Percentiles rank a stretch among this genome's conserved stretches.
Conservation (phyloP, 257 asterid genomes). For the Nicotiana otophora region DNA sequence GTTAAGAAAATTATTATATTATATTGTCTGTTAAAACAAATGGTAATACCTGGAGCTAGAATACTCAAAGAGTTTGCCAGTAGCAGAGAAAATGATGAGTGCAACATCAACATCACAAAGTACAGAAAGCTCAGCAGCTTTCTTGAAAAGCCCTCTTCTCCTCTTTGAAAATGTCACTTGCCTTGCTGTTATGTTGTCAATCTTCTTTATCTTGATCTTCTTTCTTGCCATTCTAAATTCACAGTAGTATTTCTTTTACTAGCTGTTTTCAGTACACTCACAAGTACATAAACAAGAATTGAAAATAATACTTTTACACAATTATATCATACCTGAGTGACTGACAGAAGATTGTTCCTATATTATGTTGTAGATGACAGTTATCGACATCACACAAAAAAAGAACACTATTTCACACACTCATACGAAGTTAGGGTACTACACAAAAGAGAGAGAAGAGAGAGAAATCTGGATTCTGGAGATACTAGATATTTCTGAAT, state of each 20-base stretch:
- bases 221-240: constrained; percentile 28
- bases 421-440: background rate
- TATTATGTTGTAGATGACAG: too few species aligned
- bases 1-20: background rate
- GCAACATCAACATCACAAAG: constrained; percentile 41
- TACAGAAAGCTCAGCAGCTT: constrained; percentile 36
- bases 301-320: too few species aligned
- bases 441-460: background rate
- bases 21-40: background rate
- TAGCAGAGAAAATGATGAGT: constrained; percentile 36
- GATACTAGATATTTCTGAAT: background rate
- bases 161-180: constrained; percentile 45
- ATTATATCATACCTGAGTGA: background rate
- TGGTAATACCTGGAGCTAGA: constrained; percentile 25
- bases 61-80: constrained; percentile 31
- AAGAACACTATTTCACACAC: too few species aligned
- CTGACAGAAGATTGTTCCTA: background rate
- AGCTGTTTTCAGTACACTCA: too few species aligned
- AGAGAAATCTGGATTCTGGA: background rate
- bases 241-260: too few species aligned
- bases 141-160: constrained; percentile 37
- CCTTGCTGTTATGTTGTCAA: constrained; percentile 33
- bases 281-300: too few species aligned
- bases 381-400: too few species aligned
- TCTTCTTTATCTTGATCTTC: constrained; percentile 40